phyloP scores from a whole-genome alignment of 2,329 filamentous ascomycete genomes.

The Cordyceps fumosorosea region DNA sequence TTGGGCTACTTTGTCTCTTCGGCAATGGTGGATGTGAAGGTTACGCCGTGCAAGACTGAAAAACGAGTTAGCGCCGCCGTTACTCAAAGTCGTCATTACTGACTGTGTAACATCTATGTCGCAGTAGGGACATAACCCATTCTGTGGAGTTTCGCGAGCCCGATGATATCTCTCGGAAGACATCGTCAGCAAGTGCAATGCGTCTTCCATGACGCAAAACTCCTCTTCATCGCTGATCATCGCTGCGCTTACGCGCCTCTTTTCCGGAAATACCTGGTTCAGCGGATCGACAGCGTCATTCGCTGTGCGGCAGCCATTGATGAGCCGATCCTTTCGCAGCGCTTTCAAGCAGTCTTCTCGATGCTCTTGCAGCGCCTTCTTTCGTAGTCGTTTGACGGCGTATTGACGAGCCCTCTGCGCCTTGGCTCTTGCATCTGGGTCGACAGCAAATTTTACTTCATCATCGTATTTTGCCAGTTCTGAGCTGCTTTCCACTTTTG shows the following conservation, averaged over 20 bases:
- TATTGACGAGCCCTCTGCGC: background rate
- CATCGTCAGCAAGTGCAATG: background rate
- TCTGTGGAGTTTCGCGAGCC: background rate
- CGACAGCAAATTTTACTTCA: background rate
- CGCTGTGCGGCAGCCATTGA: background rate
- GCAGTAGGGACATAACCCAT: background rate
- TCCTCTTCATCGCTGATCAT: conserved; percentile 1
- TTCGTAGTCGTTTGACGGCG: background rate
- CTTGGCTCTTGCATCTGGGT: background rate
- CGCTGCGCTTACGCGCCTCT: background rate
- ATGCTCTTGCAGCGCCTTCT: background rate
- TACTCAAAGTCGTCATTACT: background rate
- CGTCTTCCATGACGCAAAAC: background rate
- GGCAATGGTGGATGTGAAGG: conserved; percentile 2
- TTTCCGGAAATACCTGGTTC: background rate
- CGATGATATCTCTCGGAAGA: background rate
- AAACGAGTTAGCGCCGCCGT: background rate
- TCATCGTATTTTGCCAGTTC: background rate
- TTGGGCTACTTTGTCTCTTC: background rate
- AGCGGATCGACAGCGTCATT: background rate
- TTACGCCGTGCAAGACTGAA: background rate
- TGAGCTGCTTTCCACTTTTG: background rate
- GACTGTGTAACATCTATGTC: background rate
- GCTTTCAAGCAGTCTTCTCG: background rate
- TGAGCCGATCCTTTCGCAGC: background rate